Evolutionary conservation across 139 green algal species (phyloP).

Genomic region (Coelastrella sp.): DNA sequence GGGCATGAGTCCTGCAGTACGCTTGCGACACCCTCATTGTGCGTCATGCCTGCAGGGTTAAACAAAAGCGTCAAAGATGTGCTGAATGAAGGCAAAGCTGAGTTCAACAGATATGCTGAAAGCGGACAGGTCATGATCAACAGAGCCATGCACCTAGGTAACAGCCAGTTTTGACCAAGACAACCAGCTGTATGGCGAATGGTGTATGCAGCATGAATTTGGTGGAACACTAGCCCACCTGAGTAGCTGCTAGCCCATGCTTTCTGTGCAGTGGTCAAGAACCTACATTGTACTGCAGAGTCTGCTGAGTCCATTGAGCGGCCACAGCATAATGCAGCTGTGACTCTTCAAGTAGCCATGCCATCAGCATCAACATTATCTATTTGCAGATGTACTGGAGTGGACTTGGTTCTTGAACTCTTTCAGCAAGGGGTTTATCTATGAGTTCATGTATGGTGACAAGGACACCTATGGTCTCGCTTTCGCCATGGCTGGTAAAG

Average conservation of each 20-base stretch:
- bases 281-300: too few species aligned
- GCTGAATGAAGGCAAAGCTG: conserved; percentile 28
- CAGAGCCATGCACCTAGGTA: conserved; percentile 17
- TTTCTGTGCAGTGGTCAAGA: too few species aligned
- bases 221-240: too few species aligned
- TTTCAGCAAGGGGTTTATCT: neutral
- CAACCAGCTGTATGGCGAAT: too few species aligned
- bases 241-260: too few species aligned
- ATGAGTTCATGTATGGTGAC: neutral
- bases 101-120: conserved; percentile 48
- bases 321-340: neutral
- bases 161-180: too few species aligned
- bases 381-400: conserved; percentile 36
- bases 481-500: neutral
- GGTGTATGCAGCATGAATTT: too few species aligned
- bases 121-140: conserved; percentile 34
- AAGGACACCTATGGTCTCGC: neutral
- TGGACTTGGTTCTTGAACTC: neutral
- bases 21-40: neutral
- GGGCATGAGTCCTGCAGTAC: neutral
- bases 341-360: conserved; percentile 51
- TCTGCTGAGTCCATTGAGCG: too few species aligned
- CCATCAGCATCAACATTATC: conserved; percentile 50
- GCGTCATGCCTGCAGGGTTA: neutral
- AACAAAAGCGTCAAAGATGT: neutral